These are phyloP conservation scores for Marvania coccoides DNA, from an alignment of 139 green algal genomes.

Conservation along the genomic window DNA sequence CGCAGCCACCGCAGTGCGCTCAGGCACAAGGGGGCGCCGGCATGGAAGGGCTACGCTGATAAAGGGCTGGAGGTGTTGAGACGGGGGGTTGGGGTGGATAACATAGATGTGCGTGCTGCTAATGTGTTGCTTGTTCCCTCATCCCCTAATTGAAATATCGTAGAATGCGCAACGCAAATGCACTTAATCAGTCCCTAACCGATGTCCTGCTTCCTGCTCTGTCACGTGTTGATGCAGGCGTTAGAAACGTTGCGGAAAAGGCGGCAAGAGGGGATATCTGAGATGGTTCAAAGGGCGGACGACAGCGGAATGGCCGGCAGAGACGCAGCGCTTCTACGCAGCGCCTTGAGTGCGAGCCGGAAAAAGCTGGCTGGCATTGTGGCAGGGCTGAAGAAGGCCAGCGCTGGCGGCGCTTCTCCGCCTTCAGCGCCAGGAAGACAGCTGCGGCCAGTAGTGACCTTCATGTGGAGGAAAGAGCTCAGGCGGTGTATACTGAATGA, in stretches of 20 bases:
- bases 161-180: too few relatives aligned
- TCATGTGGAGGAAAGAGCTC: constrained; percentile 26
- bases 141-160: too few relatives aligned
- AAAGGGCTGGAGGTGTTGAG: constrained; percentile 14
- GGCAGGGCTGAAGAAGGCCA: neutral
- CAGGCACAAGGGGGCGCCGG: too few relatives aligned
- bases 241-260: constrained; percentile 3
- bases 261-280: neutral
- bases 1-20: neutral
- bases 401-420: too few relatives aligned
- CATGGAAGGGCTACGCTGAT: constrained; percentile 13
- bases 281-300: neutral
- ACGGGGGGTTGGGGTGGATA: constrained; percentile 17
- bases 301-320: too few relatives aligned
- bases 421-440: too few relatives aligned
- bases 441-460: constrained; percentile 25
- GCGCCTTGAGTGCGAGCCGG: too few relatives aligned
- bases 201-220: too few relatives aligned
- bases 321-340: too few relatives aligned
- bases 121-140: too few relatives aligned
- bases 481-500: constrained; percentile 25
- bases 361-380: neutral
- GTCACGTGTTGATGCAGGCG: too few relatives aligned
- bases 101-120: constrained; percentile 18
- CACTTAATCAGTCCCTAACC: too few relatives aligned